These are phyloP conservation scores for Trematosphaeria pertusa DNA, from an alignment of 2,329 filamentous ascomycete genomes.

Conservation along the genomic window DNA sequence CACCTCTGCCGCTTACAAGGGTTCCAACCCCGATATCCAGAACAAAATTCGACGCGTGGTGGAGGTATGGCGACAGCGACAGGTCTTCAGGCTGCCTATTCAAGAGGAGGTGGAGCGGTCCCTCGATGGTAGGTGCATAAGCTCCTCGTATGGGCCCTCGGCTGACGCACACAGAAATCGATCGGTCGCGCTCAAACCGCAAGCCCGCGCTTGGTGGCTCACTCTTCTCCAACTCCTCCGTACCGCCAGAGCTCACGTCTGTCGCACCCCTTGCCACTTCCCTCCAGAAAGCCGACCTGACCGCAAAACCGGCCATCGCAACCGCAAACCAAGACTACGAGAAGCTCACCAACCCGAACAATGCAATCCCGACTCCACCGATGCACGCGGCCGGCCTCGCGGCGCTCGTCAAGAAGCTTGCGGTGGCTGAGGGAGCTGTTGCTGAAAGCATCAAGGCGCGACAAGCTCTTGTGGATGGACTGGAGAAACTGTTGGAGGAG, in stretches of 20 bases:
- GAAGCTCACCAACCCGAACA: constrained; percentile 77
- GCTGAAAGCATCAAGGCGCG: constrained; percentile 89
- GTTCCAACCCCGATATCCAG: constrained; percentile 81
- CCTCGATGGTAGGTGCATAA: constrained; percentile 69
- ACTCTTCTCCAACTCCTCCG: constrained; percentile 68
- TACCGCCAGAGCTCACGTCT: constrained; percentile 78
- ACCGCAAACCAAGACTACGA: constrained; percentile 82
- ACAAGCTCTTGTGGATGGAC: constrained; percentile 74
- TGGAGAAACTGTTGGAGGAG: constrained; percentile 81
- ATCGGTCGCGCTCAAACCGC: constrained; percentile 61
- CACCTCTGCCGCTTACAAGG: constrained; percentile 88
- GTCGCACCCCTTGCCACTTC: constrained; percentile 77
- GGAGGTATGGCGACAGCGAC: constrained; percentile 89
- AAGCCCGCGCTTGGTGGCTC: constrained; percentile 70
- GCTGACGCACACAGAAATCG: constrained; percentile 55
- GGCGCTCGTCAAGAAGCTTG: constrained; percentile 86
- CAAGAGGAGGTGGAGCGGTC: constrained; percentile 81
- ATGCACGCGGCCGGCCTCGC: constrained; percentile 91
- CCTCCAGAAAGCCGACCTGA: constrained; percentile 74
- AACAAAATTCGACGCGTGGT: constrained; percentile 86
- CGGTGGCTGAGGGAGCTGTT: constrained; percentile 86
- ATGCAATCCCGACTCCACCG: constrained; percentile 76
- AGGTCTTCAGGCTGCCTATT: constrained; percentile 82
- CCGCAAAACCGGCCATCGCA: constrained; percentile 70
- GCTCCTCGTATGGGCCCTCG: background rate